Base-by-base conservation (phyloP, 2,329 filamentous ascomycete genomes). In the Didymella keratinophila region DNA sequence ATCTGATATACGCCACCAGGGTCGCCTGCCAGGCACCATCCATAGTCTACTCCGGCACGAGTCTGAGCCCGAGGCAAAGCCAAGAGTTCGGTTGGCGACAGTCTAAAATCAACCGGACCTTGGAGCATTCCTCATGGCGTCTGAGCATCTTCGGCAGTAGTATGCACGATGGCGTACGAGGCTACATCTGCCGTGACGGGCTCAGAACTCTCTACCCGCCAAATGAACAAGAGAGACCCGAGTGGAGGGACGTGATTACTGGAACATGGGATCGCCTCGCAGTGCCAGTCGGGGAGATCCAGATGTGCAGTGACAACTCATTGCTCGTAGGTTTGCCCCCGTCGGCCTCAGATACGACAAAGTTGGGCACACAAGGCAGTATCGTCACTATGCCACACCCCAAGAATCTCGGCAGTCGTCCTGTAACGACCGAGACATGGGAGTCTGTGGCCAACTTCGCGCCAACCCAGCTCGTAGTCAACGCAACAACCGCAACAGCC, bases 401-500 rank as follows among this genome's bases (percentile, higher is more conserved):
- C 2, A 18, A 27, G 14, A 1, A 14, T 16, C 21, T 54, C 1
- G 34, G 39, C 5, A 41, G 39, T 28, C 44, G 39, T n/a, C 12
- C 8, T 18, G 14, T 4, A 3, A 11, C 8, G 4, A 7, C 16
- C 28, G 9, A n/a, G 14, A 7, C 7, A 1, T 7, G 25, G 1
- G 1, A 14, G 2, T 25, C 10, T 25, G 16, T 47, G 9, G 60
- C 54, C 4, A 21, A 42, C 12, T 65, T 66, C 30, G 4, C 28
- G 4, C 62, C 60, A 8, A 27, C 14, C 3, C 50, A 51, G 12
- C 46, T 58, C 8, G 50, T 54, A 2, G 27, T 58, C 3, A 71
- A 71, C 34, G 64, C 65, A 25, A 73, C 71, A 7, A 69, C 71
- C 2, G 48, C 62, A 36, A 70, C 66, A 5, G 62, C 62, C 1